phyloP scores from a whole-genome alignment of 2,329 filamentous ascomycete species.

The Alternaria sp. region DNA sequence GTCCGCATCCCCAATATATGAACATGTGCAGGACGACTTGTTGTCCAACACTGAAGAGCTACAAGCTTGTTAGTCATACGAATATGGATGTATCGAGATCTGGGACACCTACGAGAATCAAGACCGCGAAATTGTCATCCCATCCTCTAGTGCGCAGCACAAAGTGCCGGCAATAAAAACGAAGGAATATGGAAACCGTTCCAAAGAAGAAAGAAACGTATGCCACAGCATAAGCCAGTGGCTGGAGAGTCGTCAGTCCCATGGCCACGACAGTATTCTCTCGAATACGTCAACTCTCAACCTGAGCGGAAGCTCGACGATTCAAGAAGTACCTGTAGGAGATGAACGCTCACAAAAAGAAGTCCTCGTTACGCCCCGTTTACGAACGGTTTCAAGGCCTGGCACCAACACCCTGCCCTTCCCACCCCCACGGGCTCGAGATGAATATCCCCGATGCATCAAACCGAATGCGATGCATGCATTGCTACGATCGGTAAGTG shows the following conservation, averaged over 20 bases:
- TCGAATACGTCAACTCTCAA: background rate
- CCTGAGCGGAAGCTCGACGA: background rate
- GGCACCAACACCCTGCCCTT: background rate
- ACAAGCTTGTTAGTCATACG: background rate
- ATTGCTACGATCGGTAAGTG: background rate
- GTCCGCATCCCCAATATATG: slow-evolving; percentile 24
- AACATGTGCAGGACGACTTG: slow-evolving; percentile 29
- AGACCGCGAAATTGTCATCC: slow-evolving; percentile 23
- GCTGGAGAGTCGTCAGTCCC: slow-evolving; percentile 18
- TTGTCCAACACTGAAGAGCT: slow-evolving; percentile 19
- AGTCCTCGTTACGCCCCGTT: background rate
- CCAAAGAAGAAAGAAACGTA: slow-evolving; percentile 26
- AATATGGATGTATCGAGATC: background rate
- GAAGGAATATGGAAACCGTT: slow-evolving; percentile 14
- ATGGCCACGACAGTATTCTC: slow-evolving; percentile 1
- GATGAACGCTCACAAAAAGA: background rate
- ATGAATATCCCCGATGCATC: background rate
- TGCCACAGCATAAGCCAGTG: slow-evolving; percentile 24
- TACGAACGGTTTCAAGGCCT: background rate
- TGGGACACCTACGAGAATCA: slow-evolving; percentile 5
- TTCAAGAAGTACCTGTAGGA: background rate
- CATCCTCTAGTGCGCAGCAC: slow-evolving; percentile 23
- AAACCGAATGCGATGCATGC: background rate
- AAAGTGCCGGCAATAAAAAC: slow-evolving; percentile 23
- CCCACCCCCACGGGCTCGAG: background rate